Conservation (phyloP, 306 rosid genomes). For the Quercus cerris region DNA sequence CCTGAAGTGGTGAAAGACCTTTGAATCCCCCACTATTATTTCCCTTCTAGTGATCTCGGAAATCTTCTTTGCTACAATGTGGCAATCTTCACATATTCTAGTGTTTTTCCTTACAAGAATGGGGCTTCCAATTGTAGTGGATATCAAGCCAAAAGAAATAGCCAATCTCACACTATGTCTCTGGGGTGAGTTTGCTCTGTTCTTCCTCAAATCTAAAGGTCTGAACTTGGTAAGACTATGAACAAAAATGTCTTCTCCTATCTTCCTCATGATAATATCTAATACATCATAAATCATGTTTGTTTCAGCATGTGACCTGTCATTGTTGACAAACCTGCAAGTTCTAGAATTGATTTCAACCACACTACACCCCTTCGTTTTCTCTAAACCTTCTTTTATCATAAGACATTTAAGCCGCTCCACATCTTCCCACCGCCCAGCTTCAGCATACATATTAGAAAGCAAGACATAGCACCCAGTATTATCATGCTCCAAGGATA, state of each 20-base stretch:
- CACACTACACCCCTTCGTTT: constrained; percentile 35
- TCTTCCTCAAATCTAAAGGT: constrained; percentile 32
- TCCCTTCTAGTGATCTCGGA: constrained; percentile 40
- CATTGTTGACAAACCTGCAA: constrained; percentile 38
- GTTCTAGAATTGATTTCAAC: constrained; percentile 28
- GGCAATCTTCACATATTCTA: constrained; percentile 60
- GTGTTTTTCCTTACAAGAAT: constrained; percentile 51
- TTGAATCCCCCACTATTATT: constrained; percentile 55
- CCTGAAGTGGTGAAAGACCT: constrained; percentile 58
- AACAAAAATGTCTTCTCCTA: constrained; percentile 20
- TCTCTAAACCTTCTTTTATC: constrained; percentile 33
- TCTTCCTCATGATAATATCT: constrained; percentile 29
- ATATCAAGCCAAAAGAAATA: constrained; percentile 51
- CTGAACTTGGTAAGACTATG: constrained; percentile 35
- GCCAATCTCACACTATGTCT: constrained; percentile 60
- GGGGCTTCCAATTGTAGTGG: constrained; percentile 44
- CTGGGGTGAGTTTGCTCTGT: constrained; percentile 26
- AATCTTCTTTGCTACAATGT: constrained; percentile 39
- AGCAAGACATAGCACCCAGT: constrained; percentile 47
- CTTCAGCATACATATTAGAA: constrained; percentile 58
- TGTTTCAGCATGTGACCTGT: constrained; percentile 38
- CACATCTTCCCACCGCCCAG: constrained; percentile 45
- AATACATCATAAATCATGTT: constrained; percentile 36
- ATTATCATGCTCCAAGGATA: constrained; percentile 36
- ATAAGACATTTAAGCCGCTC: constrained; percentile 33